A percentile compares a stretch with the other conserved stretches of the same genome.
These are phyloP conservation scores for Diaporthe sp. DNA, from an alignment of 2,329 filamentous ascomycete species.

Conservation along the genomic window DNA sequence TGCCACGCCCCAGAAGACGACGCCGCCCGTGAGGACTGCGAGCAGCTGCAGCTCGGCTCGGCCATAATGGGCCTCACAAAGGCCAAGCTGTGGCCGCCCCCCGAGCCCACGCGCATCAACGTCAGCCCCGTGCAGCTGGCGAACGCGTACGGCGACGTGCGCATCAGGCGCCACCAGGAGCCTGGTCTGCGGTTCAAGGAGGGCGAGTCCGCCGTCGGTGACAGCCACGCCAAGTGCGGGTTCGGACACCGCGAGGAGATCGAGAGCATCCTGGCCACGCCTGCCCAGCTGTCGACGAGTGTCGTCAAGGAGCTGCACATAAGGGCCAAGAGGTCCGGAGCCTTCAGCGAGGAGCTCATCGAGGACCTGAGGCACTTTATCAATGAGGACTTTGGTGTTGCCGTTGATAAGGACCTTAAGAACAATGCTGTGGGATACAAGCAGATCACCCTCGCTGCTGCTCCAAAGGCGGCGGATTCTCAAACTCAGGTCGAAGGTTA, in stretches of 20 bases:
- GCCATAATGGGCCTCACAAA: conserved; percentile 42
- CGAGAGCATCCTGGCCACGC: conserved; percentile 28
- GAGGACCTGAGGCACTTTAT: conserved; percentile 33
- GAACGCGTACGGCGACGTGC: conserved; percentile 76
- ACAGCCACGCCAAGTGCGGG: conserved; percentile 44
- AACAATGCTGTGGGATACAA: conserved; percentile 25
- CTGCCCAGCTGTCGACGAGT: conserved; percentile 9
- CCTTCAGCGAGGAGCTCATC: conserved; percentile 39
- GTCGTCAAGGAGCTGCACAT: conserved; percentile 41
- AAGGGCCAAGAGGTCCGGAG: conserved; percentile 41
- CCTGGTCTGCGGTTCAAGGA: conserved; percentile 39
- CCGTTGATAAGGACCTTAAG: conserved; percentile 10
- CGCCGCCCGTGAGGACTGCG: conserved; percentile 42
- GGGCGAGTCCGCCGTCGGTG: conserved; percentile 22
- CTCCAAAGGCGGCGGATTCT: background rate
- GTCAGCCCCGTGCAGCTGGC: conserved; percentile 52
- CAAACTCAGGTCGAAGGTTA: background rate
- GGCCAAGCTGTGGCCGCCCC: conserved; percentile 42
- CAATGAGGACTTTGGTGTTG: background rate
- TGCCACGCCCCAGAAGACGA: conserved; percentile 42
- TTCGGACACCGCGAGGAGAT: conserved; percentile 42
- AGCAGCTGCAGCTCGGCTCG: conserved; percentile 45
- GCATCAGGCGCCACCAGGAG: conserved; percentile 74
- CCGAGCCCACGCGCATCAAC: conserved; percentile 36
- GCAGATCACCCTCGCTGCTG: background rate